Evolutionary conservation across 164 flowering plant genomes (phyloP), one percentile per base, ranked within the genome.

Genomic region (Pachysandra terminalis): DNA sequence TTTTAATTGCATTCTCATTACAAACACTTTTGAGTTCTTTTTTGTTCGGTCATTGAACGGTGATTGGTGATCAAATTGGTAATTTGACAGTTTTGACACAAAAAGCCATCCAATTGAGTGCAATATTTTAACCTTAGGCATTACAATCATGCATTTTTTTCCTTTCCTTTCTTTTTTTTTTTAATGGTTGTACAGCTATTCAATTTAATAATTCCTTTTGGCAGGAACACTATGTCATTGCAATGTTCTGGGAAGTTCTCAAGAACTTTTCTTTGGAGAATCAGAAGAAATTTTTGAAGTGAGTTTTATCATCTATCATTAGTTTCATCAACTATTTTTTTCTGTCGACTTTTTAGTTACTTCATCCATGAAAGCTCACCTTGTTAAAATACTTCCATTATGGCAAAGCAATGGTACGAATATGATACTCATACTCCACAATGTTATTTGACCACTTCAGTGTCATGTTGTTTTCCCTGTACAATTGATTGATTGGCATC

Each of bases 171-270:
- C 3, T 3, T 32, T 32, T 32, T 32, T 7, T 45, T 45, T 10
- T 15, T 5, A 10, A 15, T 45, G 15, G 51, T 10, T 45, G 51
- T 45, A 45, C 6, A 45, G 51, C 51, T 45, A 45, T 5, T 45
- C 2, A 45, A 15, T 45, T 45, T 15, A 45, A 15, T 10, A 23
- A 15, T 61, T 64, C 65, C 21, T 68, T 52, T 74, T 74, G 65
- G 64, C 91, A 95, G 97, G 90, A 86, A 19, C 97, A 95, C 71
- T 80, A 85, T 74, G 93, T 92, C 63, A 84, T 95, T 56, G 82
- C 87, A 67, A 87, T 89, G 86, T 92, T 95, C 67, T 95, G 99
- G 99, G 94, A 89, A 75, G 93, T 92, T 72, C 73, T 96, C 68
- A 87, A 88, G 78, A 80, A 79, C 70, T 84, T 90, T 71, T 81